Percentiles rank a stretch among this genome's conserved stretches.
Conservation (phyloP, 768 basidiomycete genomes). For the Kwoniella botswanensis region DNA sequence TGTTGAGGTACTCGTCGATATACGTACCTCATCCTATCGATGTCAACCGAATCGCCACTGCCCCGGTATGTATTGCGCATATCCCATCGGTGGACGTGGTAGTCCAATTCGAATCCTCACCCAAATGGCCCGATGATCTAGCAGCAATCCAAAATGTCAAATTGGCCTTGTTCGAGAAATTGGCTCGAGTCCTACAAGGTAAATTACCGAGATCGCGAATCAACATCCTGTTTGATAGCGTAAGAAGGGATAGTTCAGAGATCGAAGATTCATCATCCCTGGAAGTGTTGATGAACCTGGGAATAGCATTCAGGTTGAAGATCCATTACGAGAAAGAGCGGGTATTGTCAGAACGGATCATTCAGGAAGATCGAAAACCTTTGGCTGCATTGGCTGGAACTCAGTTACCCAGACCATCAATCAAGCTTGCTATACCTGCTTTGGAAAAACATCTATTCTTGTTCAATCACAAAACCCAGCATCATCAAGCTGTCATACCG, state of each 20-base stretch:
- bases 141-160: constrained; percentile 92
- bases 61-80: constrained; percentile 66
- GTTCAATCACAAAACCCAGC: constrained; percentile 79
- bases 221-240: constrained; percentile 64
- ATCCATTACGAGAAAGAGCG: constrained; percentile 90
- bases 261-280: constrained; percentile 73
- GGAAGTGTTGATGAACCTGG: constrained; percentile 77
- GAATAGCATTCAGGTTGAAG: constrained; percentile 82
- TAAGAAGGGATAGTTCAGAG: constrained; percentile 62
- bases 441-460: constrained; percentile 65
- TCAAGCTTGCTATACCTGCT: constrained; percentile 42
- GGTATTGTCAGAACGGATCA: constrained; percentile 73
- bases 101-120: constrained; percentile 89
- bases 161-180: constrained; percentile 83
- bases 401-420: constrained; percentile 41
- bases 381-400: constrained; percentile 34
- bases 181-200: constrained; percentile 71
- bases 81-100: constrained; percentile 73
- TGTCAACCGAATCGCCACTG: constrained; percentile 60
- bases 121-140: constrained; percentile 93
- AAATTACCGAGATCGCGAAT: constrained; percentile 65
- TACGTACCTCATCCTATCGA: constrained; percentile 81
- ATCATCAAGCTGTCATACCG: constrained; percentile 80
- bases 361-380: constrained; percentile 58
- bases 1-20: constrained; percentile 77